A percentile compares a stretch with the other conserved stretches of the same genome.
These are phyloP conservation scores for Thalassiosira gravida DNA, from an alignment of 352 stramenopile species.

Conservation along the genomic window DNA sequence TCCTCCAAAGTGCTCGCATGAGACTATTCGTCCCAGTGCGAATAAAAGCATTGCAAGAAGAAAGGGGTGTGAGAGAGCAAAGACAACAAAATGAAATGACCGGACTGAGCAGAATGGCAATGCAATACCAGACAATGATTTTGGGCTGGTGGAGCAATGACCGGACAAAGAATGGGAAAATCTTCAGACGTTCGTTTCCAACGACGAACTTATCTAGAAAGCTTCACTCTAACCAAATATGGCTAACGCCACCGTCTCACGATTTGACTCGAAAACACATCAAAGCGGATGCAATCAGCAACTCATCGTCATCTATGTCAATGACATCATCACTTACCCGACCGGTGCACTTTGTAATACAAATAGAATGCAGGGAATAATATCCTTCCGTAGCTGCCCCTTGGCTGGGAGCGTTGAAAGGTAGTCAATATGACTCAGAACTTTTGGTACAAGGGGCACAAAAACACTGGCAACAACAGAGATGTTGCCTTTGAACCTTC, in stretches of 20 bases:
- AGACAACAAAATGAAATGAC: background rate
- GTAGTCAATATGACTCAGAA: slow-evolving; percentile 73
- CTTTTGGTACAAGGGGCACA: slow-evolving; percentile 82
- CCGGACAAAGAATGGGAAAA: no score
- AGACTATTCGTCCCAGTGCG: slow-evolving; percentile 39
- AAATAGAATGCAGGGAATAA: slow-evolving; percentile 80
- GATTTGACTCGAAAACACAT: no score
- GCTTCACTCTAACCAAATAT: no score
- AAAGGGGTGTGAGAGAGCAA: background rate
- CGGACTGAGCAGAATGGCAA: background rate
- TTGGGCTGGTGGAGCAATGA: no score
- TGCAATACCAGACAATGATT: no score
- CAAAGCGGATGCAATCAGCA: background rate
- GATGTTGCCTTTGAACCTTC: slow-evolving; percentile 67
- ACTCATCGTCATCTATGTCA: background rate
- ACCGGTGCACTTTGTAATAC: slow-evolving; percentile 80
- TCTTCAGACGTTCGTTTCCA: no score
- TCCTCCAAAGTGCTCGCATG: slow-evolving; percentile 81
- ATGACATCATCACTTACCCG: background rate
- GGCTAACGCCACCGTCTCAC: no score
- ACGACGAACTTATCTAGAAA: no score
- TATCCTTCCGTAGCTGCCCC: slow-evolving; percentile 79
- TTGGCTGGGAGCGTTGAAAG: slow-evolving; percentile 77
- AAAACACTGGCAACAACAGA: slow-evolving; percentile 80
- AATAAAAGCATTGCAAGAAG: background rate